Conservation (phyloP, 2,329 filamentous ascomycete species). For the Aspergillus glaucus region DNA sequence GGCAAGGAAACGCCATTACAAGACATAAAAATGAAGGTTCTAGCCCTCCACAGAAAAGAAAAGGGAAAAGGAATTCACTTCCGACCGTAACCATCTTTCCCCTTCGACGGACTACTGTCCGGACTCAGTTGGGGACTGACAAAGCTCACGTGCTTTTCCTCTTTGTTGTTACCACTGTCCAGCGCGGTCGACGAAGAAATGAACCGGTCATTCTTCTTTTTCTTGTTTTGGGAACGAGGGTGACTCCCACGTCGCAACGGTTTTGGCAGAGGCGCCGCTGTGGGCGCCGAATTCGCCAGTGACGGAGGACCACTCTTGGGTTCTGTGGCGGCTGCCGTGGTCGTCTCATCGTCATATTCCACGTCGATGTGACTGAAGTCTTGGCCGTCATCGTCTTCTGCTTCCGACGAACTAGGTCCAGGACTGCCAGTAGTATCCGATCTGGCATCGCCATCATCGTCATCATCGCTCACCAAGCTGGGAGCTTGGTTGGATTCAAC, state of each 20-base stretch:
- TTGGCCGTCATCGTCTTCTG: slow-evolving; percentile 52
- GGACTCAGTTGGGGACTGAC: slow-evolving; percentile 29
- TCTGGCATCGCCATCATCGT: slow-evolving; percentile 52
- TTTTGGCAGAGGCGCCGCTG: slow-evolving; percentile 22
- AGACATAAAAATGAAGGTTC: not conserved
- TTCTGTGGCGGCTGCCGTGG: slow-evolving; percentile 24
- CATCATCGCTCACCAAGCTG: slow-evolving; percentile 73
- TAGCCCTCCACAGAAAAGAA: slow-evolving; percentile 1
- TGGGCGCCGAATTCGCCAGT: slow-evolving; percentile 21
- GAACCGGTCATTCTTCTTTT: slow-evolving; percentile 24
- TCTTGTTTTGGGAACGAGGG: not conserved
- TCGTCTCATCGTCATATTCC: slow-evolving; percentile 39
- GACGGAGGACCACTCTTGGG: slow-evolving; percentile 24
- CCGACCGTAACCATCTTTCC: slow-evolving; percentile 20
- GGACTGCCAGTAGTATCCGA: slow-evolving; percentile 62
- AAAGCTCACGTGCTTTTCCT: slow-evolving; percentile 34
- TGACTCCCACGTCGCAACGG: slow-evolving; percentile 25
- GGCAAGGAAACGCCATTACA: not conserved
- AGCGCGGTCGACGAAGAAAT: slow-evolving; percentile 21
- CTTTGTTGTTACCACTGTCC: slow-evolving; percentile 18
- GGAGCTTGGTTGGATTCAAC: slow-evolving; percentile 69
- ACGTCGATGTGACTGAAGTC: slow-evolving; percentile 41
- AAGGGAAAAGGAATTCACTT: slow-evolving; percentile 12
- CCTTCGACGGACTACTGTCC: slow-evolving; percentile 21
- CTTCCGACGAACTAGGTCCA: slow-evolving; percentile 39